Evolutionary conservation across 331 rosid genomes (phyloP).

Genomic region (Acacia concinna): DNA sequence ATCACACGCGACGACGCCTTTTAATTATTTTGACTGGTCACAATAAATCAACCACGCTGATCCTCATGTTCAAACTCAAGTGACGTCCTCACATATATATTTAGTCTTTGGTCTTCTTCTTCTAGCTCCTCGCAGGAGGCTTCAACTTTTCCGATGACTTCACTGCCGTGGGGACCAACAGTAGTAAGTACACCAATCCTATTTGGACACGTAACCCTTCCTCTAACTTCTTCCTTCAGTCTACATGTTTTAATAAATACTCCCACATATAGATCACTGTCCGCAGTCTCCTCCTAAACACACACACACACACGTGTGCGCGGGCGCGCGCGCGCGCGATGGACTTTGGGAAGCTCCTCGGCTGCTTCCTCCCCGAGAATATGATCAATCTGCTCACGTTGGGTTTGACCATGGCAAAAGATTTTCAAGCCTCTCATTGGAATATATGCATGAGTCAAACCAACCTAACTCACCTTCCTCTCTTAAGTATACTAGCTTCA

Average conservation of each 20-base stretch:
- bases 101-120: constrained; percentile 3
- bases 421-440: not conserved
- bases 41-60: not conserved
- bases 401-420: constrained; percentile 2
- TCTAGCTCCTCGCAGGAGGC: not conserved
- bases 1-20: not conserved
- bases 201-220: constrained; percentile 25
- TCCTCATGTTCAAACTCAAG: not conserved
- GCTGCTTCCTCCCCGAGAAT: constrained; percentile 25
- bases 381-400: not conserved
- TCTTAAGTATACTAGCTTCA: not conserved
- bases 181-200: not conserved
- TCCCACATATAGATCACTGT: not conserved
- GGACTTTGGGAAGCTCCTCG: constrained; percentile 23
- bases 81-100: not conserved
- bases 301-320: too few relatives aligned
- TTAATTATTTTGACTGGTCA: not conserved
- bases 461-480: constrained; percentile 1
- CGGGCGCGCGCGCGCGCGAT: too few relatives aligned
- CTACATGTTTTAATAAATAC: not conserved
- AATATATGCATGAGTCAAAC: constrained; percentile 6
- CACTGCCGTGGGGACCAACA: not conserved
- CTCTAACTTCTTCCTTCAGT: not conserved
- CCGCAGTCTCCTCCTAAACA: not conserved
- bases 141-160: not conserved